Conservation (phyloP, 202 grass and related monocot genomes). For the Eragrostis tef region DNA sequence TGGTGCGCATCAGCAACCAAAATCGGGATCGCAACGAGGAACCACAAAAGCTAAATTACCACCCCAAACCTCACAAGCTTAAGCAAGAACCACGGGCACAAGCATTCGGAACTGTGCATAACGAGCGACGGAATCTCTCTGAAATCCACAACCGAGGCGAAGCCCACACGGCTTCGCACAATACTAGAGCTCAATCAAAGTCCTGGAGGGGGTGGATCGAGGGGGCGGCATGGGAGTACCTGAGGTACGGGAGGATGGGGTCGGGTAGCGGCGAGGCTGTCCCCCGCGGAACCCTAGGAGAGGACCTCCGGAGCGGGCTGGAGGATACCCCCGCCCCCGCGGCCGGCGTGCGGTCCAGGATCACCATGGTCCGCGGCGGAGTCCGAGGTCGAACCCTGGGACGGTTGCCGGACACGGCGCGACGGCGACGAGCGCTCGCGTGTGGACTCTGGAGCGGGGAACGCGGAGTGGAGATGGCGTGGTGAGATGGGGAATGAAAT, state of each 20-base stretch:
- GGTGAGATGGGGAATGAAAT: conserved; percentile 2
- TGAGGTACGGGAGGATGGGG: conserved; percentile 71
- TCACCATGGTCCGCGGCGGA: conserved; percentile 43
- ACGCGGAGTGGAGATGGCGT: neutral
- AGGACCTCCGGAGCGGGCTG: conserved; percentile 42
- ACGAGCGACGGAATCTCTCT: neutral
- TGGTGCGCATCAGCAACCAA: neutral
- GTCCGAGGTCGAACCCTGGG: neutral
- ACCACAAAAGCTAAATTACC: conserved; percentile 16
- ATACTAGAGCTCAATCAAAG: neutral
- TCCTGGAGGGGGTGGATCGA: neutral
- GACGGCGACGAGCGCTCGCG: conserved; percentile 14
- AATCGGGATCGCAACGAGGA: neutral
- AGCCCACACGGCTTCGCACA: neutral
- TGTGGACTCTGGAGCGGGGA: neutral
- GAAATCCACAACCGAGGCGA: neutral
- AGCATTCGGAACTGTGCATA: neutral
- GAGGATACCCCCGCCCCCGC: neutral
- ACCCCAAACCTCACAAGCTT: neutral
- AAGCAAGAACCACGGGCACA: neutral
- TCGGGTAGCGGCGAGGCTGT: conserved; percentile 48
- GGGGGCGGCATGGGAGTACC: conserved; percentile 43
- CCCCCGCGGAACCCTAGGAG: conserved; percentile 41
- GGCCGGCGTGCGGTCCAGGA: conserved; percentile 46
- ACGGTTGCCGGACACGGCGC: neutral